Base-by-base conservation (phyloP, 148 eudicot genomes). In the Polygonum maritimum region DNA sequence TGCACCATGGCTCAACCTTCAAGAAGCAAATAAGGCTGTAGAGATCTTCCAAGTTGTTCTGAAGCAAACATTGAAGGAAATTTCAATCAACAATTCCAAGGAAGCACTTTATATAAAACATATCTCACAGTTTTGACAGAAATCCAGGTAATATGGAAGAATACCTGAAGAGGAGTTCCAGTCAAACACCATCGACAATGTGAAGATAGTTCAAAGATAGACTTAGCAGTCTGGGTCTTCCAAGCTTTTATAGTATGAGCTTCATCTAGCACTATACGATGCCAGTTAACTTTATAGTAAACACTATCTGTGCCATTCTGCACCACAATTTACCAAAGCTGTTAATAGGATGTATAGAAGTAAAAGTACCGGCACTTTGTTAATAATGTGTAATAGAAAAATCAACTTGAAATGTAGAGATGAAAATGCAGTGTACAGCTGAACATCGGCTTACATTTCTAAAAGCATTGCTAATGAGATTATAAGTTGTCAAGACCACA, bases 1-100 rank as follows among this genome's bases (percentile, higher is more conserved):
- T 87, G 80, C 93, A 86, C 93, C 93, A 89, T 63, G 93, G 93
- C 83, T 89, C 89, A 31, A 89, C 89, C 79, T 86, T 90, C 83
- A 89, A 81, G 82, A 89, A 89, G 81, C 90, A 86, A 18, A 89
- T 62, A 48, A 89, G 89, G 80, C 93, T 89, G 73, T 74, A 89
- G 9, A 89, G 83, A 77, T 89, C 93, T 74, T 89, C 93, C 88
- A 89, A 80, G 67, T 84, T 89, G 80, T 89, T 89, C 93, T 87
- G 89, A 84, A 84, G 44, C 77, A 80, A 80, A 44, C 44, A 19
- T 71, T 21, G 70, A 41, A 74, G 52, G 14, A 44, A 19, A 74
- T 31, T 49, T 49, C 7, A 7, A 75, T 41, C 21, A 62, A 48
- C 18, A 54, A 54, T 75, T 22, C 75, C 7, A 7, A 15, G n/a